Evolutionary conservation across 2,329 filamentous ascomycete species (phyloP).

Genomic region (Chrysosporium keratinophilum): DNA sequence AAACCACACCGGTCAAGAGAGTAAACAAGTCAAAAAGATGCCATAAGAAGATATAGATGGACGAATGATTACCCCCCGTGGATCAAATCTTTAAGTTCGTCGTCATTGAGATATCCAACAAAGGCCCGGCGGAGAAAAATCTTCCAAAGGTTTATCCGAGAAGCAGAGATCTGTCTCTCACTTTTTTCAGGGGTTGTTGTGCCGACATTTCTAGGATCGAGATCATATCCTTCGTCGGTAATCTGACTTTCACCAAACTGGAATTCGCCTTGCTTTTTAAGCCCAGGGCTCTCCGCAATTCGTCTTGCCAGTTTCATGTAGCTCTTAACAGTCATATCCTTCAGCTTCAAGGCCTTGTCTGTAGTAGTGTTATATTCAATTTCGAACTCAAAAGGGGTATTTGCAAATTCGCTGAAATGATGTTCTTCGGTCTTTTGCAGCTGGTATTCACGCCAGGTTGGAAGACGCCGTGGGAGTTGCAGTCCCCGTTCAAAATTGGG

Average conservation of each 20-base stretch:
- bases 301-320: slow-evolving; percentile 68
- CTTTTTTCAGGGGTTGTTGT: background rate
- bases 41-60: background rate
- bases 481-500: slow-evolving; percentile 43
- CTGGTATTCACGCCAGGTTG: slow-evolving; percentile 38
- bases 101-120: slow-evolving; percentile 14
- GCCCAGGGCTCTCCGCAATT: slow-evolving; percentile 49
- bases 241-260: background rate
- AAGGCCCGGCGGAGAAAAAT: slow-evolving; percentile 18
- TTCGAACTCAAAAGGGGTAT: slow-evolving; percentile 57
- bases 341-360: slow-evolving; percentile 62
- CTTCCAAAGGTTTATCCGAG: slow-evolving; percentile 14
- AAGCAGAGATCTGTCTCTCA: background rate
- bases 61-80: background rate
- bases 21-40: background rate
- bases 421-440: slow-evolving; percentile 46
- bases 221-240: background rate
- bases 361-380: slow-evolving; percentile 77
- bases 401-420: slow-evolving; percentile 36
- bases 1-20: background rate
- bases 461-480: slow-evolving; percentile 23
- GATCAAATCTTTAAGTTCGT: slow-evolving; percentile 4
- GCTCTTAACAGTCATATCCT: slow-evolving; percentile 74
- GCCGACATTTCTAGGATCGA: background rate
- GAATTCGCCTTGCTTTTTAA: background rate